Evolutionary conservation across 306 rosid genomes (phyloP), one percentile per base, ranked within the genome.

Genomic region (Morella rubra): DNA sequence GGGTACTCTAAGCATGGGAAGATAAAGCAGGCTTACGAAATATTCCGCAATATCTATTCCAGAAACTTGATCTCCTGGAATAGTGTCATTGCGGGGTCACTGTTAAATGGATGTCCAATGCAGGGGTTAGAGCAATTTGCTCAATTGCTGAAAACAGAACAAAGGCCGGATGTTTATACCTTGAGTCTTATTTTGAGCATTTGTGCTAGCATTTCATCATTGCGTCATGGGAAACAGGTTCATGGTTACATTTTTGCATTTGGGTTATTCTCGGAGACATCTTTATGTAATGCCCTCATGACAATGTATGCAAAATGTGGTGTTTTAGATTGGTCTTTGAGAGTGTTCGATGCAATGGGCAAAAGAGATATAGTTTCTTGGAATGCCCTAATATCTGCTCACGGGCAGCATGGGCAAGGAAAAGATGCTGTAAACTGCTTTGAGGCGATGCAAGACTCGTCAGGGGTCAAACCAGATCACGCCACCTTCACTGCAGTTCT

Each of bases 291-390:
- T 70, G 84, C 91, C 47, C 86, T 93, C 54, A 76, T 90, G 58
- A 79, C 93, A 13, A 85, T 87, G 96, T 93, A 90, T 77, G 84
- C 94, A 50, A 91, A 91, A 81, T 89, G 95, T 46, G 98, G 98
- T 73, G 76, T 69, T 69, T 71, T 93, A 76, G 89, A 83, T 46
- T 71, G 67, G 81, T 86, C 95, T 18, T 13, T 89, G 79, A 81
- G 79, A 75, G 93, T 89, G 68, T 91, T 91, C 77, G 70, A 83
- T 71, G 86, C 83, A 50, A 93, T 91, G 98, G 69, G 51, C 8
- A 80, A 83, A 76, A 91, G 85, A 79, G 95, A 93, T 64, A 81
- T 77, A 18, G 80, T 91, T 80, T 85, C 98, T 16, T 90, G 93
- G 92, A 93, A 91, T 80, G 85, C 98, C 80, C 69, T 93, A 15